Conservation (phyloP, 2,329 filamentous ascomycete species). For the Fusarium camptoceras region DNA sequence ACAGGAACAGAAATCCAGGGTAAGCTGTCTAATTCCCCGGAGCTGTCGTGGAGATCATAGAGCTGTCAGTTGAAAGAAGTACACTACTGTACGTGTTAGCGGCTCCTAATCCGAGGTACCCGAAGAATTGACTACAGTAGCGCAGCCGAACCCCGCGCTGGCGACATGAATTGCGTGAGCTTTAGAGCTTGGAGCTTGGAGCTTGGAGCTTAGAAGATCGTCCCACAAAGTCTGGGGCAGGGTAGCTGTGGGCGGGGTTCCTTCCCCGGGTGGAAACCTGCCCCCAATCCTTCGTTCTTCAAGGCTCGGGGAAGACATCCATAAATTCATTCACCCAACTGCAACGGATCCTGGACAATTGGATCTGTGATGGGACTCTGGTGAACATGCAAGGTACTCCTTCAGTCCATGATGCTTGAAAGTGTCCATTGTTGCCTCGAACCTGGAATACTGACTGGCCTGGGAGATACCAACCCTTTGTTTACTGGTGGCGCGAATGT, state of each 20-base stretch:
- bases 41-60: conserved; percentile 25
- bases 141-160: conserved; percentile 44
- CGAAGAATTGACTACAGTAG: conserved; percentile 23
- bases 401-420: conserved; percentile 1
- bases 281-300: neutral
- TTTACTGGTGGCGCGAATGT: neutral
- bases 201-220: conserved; percentile 26
- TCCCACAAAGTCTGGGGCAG: conserved; percentile 29
- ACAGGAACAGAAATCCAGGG: conserved; percentile 22
- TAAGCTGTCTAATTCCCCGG: conserved; percentile 16
- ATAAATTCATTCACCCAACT: conserved; percentile 3
- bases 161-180: conserved; percentile 7
- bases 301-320: conserved; percentile 20
- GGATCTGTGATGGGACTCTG: neutral
- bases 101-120: conserved; percentile 26
- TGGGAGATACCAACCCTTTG: neutral
- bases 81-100: conserved; percentile 32
- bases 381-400: conserved; percentile 20
- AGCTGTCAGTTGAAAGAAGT: neutral
- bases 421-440: neutral
- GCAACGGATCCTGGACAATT: neutral
- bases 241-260: neutral
- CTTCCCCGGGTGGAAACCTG: conserved; percentile 6
- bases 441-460: neutral
- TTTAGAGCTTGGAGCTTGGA: neutral